Base-by-base conservation (phyloP, 2,329 filamentous ascomycete species). In the Arthrocladium fulminans region DNA sequence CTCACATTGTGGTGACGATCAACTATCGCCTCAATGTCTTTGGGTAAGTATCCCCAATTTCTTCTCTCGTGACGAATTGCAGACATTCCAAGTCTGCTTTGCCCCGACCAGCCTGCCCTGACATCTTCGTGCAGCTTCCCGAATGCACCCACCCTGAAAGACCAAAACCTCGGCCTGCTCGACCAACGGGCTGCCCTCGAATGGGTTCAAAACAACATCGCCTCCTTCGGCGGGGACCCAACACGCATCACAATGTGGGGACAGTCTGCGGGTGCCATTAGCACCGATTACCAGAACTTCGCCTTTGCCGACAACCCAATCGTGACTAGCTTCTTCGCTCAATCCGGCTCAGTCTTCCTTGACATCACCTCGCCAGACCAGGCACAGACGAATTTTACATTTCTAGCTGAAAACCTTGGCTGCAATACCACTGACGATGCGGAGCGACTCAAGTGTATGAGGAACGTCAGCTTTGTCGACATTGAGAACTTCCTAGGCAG, bases 181-280 rank as follows among this genome's bases (percentile, higher is more conserved):
- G 76, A 81, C 55, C 76, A 80, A 55, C 67, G 76, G 1, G 54
- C 69, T 12, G 74, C 72, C 0, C 57, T 78, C 0, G 70, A 77
- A 59, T 79, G 75, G 75, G 60, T 74, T 0, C 64, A 64, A 2
- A 63, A 69, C 37, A 76, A 78, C 56, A 72, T 77, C 20, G 66
- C 57, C 7, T 60, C 61, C 1, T 79, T 79, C 52, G 74, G 74
- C 15, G 76, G 76, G 13, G 71, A 75, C 51, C 61, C 68, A 1
- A 42, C 59, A 1, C 60, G 61, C n/a, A 73, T 75, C 52, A 66
- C 66, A 0, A 62, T 74, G 15, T 71, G 69, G 57, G 74, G 39
- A 3, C 48, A 44, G 32, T 73, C 70, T 25, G 71, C 74, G 19
- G 48, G 48, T 19, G 48, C 48, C 3, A 27, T 19, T 19, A 27